Conservation (phyloP, 78 protist species). For the slime mould (Dictyostelium discoideum) region DNA sequence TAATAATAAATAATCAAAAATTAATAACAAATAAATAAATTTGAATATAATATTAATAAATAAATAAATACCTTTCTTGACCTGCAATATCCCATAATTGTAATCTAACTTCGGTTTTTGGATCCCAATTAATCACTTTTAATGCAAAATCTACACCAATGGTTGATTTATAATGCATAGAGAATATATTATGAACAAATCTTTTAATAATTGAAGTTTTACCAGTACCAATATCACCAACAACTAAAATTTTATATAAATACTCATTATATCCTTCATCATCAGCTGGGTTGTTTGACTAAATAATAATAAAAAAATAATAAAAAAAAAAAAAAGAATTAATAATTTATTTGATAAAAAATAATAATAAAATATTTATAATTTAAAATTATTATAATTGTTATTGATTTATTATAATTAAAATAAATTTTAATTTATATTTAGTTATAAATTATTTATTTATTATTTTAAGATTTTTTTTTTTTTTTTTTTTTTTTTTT, state of each 20-base stretch:
- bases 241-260: conserved; percentile 85
- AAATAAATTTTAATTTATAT: too few relatives aligned
- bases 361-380: background rate
- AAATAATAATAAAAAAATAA: background rate
- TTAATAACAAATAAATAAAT: background rate
- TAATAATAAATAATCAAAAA: background rate
- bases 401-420: background rate
- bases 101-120: conserved; percentile 86
- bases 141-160: conserved; percentile 98
- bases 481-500: background rate
- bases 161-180: conserved; percentile 93
- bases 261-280: conserved; percentile 78
- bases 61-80: conserved; percentile 14
- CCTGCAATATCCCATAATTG: conserved; percentile 92
- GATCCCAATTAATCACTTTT: conserved; percentile 90
- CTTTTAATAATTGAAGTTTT: conserved; percentile 87
- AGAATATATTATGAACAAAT: conserved; percentile 88
- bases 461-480: background rate
- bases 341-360: too few relatives aligned
- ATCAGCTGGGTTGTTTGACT: conserved; percentile 31
- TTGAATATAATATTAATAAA: background rate
- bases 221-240: conserved; percentile 87
- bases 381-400: background rate
- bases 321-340: background rate
- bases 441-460: background rate